These are phyloP conservation scores for Lachnum nothofagi DNA, from an alignment of 2,329 filamentous ascomycete species.

Conservation along the genomic window DNA sequence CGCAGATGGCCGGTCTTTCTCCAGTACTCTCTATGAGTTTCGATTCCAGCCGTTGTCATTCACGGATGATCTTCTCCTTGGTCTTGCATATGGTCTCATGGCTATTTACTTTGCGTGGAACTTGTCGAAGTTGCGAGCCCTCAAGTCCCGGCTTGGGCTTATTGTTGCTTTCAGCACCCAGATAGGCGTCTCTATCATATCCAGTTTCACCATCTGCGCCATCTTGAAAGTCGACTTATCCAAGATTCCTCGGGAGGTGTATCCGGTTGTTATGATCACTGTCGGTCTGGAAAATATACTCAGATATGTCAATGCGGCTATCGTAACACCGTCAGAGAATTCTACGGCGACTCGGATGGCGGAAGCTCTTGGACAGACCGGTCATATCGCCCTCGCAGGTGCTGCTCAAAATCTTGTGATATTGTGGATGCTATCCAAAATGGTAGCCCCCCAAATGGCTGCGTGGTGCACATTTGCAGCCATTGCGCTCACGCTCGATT, in stretches of 20 bases:
- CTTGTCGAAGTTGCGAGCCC: slow-evolving; percentile 63
- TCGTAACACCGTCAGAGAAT: slow-evolving; percentile 64
- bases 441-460: slow-evolving; percentile 65
- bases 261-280: slow-evolving; percentile 70
- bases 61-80: slow-evolving; percentile 59
- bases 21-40: slow-evolving; percentile 68
- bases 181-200: slow-evolving; percentile 66
- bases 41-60: slow-evolving; percentile 69
- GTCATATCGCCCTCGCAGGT: slow-evolving; percentile 62
- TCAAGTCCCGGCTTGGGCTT: slow-evolving; percentile 70
- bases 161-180: slow-evolving; percentile 66
- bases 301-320: slow-evolving; percentile 70
- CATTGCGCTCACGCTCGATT: slow-evolving; percentile 70
- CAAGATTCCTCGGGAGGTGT: slow-evolving; percentile 67
- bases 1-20: slow-evolving; percentile 46
- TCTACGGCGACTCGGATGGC: slow-evolving; percentile 65
- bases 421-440: slow-evolving; percentile 57
- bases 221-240: slow-evolving; percentile 71
- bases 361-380: slow-evolving; percentile 68
- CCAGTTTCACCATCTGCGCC: slow-evolving; percentile 74
- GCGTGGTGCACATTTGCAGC: slow-evolving; percentile 73
- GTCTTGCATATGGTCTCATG: slow-evolving; percentile 60
- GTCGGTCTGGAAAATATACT: slow-evolving; percentile 75
- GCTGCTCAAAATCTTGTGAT: slow-evolving; percentile 65
- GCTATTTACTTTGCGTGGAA: slow-evolving; percentile 61